Conservation (phyloP, 208 protist species). For the Trypanosoma theileri region DNA sequence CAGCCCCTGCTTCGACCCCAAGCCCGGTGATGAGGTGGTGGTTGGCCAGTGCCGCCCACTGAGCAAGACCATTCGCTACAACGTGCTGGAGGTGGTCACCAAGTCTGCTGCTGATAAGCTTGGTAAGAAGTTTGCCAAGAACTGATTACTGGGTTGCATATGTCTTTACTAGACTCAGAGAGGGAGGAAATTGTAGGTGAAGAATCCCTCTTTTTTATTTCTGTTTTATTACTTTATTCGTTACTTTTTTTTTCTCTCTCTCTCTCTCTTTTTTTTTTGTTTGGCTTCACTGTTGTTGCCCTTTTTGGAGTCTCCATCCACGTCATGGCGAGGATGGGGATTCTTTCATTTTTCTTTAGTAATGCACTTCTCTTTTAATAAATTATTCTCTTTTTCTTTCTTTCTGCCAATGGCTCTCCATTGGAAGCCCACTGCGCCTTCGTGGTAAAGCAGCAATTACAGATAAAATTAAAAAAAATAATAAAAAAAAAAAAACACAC, state of each 20-base stretch:
- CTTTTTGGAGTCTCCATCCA: no score
- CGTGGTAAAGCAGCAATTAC: not conserved
- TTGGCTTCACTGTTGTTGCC: no score
- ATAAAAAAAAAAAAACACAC: not conserved
- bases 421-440: not conserved
- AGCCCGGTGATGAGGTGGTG: constrained; percentile 98
- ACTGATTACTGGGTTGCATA: constrained; percentile 37
- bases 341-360: no score
- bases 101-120: constrained; percentile 86
- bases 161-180: constrained; percentile 12
- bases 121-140: constrained; percentile 88
- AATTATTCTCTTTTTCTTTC: not conserved
- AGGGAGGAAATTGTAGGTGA: not conserved
- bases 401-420: not conserved
- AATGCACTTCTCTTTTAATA: not conserved
- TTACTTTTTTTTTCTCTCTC: constrained; percentile 26
- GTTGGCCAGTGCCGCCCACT: constrained; percentile 99
- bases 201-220: constrained; percentile 4
- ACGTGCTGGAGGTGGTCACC: constrained; percentile 96
- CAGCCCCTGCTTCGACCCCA: constrained; percentile 98
- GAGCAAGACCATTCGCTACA: constrained; percentile 99
- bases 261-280: constrained; percentile 23
- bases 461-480: not conserved
- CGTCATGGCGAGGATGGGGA: no score
- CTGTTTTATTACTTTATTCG: constrained; percentile 1